These are phyloP conservation scores for Ailanthus altissimus DNA, from an alignment of 345 rosid species.

Conservation along the genomic window DNA sequence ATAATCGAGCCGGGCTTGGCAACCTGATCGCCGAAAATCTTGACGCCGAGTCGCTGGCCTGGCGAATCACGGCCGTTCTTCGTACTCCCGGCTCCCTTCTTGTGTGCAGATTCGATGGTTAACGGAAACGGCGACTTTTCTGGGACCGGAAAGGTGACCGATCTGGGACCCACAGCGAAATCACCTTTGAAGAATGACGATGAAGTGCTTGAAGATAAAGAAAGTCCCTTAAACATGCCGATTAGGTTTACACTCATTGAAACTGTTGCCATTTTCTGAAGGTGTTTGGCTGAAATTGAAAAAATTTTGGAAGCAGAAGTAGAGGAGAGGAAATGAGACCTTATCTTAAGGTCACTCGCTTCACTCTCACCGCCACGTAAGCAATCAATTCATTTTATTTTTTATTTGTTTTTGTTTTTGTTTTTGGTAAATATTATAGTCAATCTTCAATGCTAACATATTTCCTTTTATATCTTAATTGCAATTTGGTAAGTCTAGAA, in stretches of 20 bases:
- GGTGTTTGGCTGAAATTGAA: not conserved
- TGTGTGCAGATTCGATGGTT: conserved; percentile 85
- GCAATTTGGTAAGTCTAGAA: no score
- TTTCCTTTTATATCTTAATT: no score
- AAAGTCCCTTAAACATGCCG: conserved; percentile 65
- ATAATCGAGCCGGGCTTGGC: conserved; percentile 96
- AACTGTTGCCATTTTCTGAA: conserved; percentile 37
- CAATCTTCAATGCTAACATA: no score
- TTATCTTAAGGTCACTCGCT: not conserved
- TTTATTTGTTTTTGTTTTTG: no score
- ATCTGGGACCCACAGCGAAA: conserved; percentile 29
- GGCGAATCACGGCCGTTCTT: conserved; percentile 96
- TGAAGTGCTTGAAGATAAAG: conserved; percentile 53
- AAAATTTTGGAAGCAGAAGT: not conserved
- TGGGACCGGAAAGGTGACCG: conserved; percentile 29
- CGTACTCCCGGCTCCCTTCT: conserved; percentile 99
- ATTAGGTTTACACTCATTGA: conserved; percentile 55
- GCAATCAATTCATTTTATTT: not conserved
- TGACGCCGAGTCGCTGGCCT: conserved; percentile 91
- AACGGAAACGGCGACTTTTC: conserved; percentile 40
- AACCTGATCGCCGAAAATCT: conserved; percentile 83
- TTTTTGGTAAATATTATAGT: no score
- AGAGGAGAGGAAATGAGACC: not conserved
- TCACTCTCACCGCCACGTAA: not conserved
- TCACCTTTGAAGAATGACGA: conserved; percentile 66